Conservation (phyloP, 768 basidiomycete genomes). For the Mycena galopus region DNA sequence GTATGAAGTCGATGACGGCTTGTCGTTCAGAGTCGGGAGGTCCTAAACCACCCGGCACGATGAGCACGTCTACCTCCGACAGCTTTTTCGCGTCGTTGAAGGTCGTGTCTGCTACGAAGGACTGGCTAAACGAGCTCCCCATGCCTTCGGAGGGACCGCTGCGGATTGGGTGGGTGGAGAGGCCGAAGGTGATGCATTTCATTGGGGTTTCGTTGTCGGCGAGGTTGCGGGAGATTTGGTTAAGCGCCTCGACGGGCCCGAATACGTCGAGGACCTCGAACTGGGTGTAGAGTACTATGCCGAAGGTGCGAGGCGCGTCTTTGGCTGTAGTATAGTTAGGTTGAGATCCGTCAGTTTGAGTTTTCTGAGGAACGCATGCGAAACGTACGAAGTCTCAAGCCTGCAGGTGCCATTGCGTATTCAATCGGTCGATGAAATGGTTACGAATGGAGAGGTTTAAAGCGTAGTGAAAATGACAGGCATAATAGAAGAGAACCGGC, state of each 20-base stretch:
- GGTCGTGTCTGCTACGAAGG: constrained; percentile 15
- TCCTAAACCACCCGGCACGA: constrained; percentile 25
- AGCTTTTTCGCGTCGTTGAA: constrained; percentile 11
- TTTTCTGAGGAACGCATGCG: constrained; percentile 19
- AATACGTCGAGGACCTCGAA: constrained; percentile 26
- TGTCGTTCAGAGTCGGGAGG: constrained; percentile 18
- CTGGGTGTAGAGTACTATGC: constrained; percentile 21
- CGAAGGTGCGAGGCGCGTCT: constrained; percentile 12
- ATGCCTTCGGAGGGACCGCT: constrained; percentile 13
- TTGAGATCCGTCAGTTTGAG: constrained; percentile 24
- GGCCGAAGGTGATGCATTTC: constrained; percentile 21
- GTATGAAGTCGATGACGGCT: constrained; percentile 23
- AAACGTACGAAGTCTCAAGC: constrained; percentile 14
- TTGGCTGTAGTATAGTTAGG: constrained; percentile 10
- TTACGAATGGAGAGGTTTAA: constrained; percentile 11
- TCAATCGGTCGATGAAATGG: background rate
- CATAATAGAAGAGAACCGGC: background rate
- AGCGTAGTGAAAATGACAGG: constrained; percentile 2
- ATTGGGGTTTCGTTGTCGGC: constrained; percentile 13
- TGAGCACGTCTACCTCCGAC: constrained; percentile 23
- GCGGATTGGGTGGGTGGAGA: constrained; percentile 13
- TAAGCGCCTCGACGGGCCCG: constrained; percentile 25
- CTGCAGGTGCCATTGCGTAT: constrained; percentile 7
- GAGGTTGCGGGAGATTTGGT: constrained; percentile 22
- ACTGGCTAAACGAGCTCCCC: constrained; percentile 20